Percentiles rank a stretch among this genome's conserved stretches.
phyloP scores from a whole-genome alignment of 2,329 filamentous ascomycete species.

The Colletotrichum sp. region DNA sequence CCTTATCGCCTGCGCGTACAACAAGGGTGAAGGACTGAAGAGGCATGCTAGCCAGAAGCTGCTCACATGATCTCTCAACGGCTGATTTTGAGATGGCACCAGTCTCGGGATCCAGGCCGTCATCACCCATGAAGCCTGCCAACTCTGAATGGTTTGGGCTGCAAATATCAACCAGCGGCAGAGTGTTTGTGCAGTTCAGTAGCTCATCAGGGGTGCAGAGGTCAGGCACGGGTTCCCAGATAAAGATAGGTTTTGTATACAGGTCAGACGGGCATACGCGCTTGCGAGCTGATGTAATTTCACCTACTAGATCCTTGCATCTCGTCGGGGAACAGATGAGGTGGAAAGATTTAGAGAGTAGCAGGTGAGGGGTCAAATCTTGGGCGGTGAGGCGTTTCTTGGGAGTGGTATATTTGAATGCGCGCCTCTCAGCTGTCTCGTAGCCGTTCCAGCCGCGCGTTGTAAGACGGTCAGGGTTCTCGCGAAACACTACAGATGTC shows the following conservation, averaged over 20 bases:
- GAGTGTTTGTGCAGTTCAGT: conserved; percentile 67
- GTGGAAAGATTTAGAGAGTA: conserved; percentile 81
- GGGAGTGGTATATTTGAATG: conserved; percentile 87
- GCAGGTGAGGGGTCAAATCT: conserved; percentile 69
- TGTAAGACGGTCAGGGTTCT: conserved; percentile 71
- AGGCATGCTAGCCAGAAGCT: conserved; percentile 69
- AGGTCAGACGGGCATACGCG: conserved; percentile 34
- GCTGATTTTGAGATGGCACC: conserved; percentile 57
- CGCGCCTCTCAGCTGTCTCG: conserved; percentile 67
- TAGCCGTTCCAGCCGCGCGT: conserved; percentile 96
- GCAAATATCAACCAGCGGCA: conserved; percentile 66
- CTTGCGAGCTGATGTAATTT: conserved; percentile 68
- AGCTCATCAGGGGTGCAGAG: conserved; percentile 76
- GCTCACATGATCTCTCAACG: conserved; percentile 65
- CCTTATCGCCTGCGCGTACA: conserved; percentile 73
- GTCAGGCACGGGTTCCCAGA: conserved; percentile 97
- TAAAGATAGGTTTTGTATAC: conserved; percentile 70
- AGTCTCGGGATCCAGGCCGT: conserved; percentile 57
- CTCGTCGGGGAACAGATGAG: conserved; percentile 82
- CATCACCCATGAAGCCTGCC: conserved; percentile 79
- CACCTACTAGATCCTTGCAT: conserved; percentile 76
- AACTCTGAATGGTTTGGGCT: conserved; percentile 89
- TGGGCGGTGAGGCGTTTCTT: conserved; percentile 80
- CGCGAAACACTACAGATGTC: conserved; percentile 74
- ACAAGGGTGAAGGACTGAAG: conserved; percentile 70